Conservation (phyloP, 805 yeast species). For the Starmera caribaea region DNA sequence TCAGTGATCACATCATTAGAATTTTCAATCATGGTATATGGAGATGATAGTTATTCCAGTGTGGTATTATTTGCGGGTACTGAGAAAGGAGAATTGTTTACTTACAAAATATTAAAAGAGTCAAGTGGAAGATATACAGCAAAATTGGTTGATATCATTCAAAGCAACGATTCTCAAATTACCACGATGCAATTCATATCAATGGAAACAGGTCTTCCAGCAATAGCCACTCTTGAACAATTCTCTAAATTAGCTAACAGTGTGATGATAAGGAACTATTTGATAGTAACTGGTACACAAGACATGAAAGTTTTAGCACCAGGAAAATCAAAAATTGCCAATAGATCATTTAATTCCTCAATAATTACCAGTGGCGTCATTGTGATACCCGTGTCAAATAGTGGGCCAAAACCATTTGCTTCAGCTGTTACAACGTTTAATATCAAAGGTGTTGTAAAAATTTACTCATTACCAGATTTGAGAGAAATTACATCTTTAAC, state of each 20-base stretch:
- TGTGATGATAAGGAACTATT: slow-evolving; percentile 46
- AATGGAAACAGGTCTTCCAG: slow-evolving; percentile 49
- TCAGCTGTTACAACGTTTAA: slow-evolving; percentile 37
- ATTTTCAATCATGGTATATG: slow-evolving; percentile 62
- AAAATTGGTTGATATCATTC: slow-evolving; percentile 36
- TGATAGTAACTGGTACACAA: slow-evolving; percentile 42
- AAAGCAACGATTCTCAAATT: slow-evolving; percentile 43
- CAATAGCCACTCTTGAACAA: slow-evolving; percentile 49
- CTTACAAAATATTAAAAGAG: slow-evolving; percentile 57
- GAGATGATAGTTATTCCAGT: slow-evolving; percentile 63
- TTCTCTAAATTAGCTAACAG: slow-evolving; percentile 57
- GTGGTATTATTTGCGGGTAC: slow-evolving; percentile 72
- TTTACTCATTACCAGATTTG: slow-evolving; percentile 49
- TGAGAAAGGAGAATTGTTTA: slow-evolving; percentile 56
- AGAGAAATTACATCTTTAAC: slow-evolving; percentile 43
- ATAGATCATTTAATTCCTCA: slow-evolving; percentile 45
- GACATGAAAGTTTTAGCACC: slow-evolving; percentile 57
- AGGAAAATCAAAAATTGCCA: slow-evolving; percentile 54
- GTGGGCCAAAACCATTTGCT: slow-evolving; percentile 24
- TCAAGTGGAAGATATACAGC: slow-evolving; percentile 53
- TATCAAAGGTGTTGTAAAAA: slow-evolving; percentile 36
- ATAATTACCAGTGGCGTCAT: slow-evolving; percentile 43
- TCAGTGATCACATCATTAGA: slow-evolving; percentile 48
- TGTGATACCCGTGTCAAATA: slow-evolving; percentile 18
- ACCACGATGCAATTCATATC: slow-evolving; percentile 49